Evolutionary conservation across 345 rosid genomes (phyloP), one percentile per base, ranked within the genome.

Genomic region (Mangifera indica): DNA sequence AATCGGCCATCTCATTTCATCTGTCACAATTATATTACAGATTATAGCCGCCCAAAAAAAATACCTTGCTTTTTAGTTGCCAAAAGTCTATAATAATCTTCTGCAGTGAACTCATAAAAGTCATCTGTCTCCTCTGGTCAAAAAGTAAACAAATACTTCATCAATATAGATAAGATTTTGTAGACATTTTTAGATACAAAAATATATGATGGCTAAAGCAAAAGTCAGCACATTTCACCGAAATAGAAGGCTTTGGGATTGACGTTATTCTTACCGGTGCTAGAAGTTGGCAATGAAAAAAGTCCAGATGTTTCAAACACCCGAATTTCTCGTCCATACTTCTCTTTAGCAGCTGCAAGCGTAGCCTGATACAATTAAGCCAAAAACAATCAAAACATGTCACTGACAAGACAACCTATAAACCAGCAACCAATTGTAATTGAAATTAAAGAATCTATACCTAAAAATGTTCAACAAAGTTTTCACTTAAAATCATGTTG

Each of bases 71-170:
- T 95, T 80, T 82, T 89, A 64, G 84, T 76, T 42, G 80, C 82
- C 80, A 80, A 48, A 63, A 89, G 51, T 13, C 93, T 87, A 64
- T 81, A 76, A 51, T 87, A 95, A 72, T 92, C 98, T 76, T 85
- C 90, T 0, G 98, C 79, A 34, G 96, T 92, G 84, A 95, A 87
- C 80, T 92, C 96, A 58, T 87, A 95, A 73, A 83, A 90, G 60
- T 88, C 99, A 82, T 95, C 99, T 3, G 92, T 70, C 72, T 84
- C 97, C 60, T 85, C 98, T 87, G 84, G 59, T 25, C 55, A 72
- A 25, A 74, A 64, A 73, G 56, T 18, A 52, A 69, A 55, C 15
- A 46, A 58, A 70, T 44, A 49, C 18, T 67, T 48, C 20, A 53
- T 56, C 20, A 71, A 26, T 32, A 13, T 1, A 60, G 25, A 53